Base-by-base conservation (phyloP, 495 filamentous ascomycete species). In the Podospora pseudoanserina region DNA sequence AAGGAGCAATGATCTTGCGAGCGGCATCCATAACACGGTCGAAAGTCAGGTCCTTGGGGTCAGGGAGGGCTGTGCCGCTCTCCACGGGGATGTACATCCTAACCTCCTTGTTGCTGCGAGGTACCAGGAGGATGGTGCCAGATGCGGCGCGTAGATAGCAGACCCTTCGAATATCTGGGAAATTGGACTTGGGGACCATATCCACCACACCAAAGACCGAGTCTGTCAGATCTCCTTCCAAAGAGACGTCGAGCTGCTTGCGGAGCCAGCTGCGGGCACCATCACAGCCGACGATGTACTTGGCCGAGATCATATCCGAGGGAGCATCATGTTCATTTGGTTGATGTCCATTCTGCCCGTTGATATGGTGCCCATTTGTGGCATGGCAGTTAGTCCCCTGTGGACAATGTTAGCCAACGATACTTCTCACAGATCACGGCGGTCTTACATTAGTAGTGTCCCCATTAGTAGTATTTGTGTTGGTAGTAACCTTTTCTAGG, bases 161-260 rank as follows among this genome's bases (percentile, higher is more conserved):
- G 6, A 92, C 88, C 75, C 84, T 87, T 61, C 90, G 80, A 63
- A 93, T 88, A 73, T 92, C 90, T 7, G 89, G 88, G 64, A 91
- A 91, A 72, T 91, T 82, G 2, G 88, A 89, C 60, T 89, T 87
- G 0, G 88, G 85, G 1, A 91, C 79, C 39, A 90, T 77, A 70
- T 92, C 89, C 20, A 90, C 77, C 0, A 89, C 87, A 19, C 87
- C 87, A 90, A 63, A 90, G 82, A 74, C 68, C 3, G 81, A 87
- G 73, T 91, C 88, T 0, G 85, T 86, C 54, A 84, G 83, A 67
- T 91, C 87, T 39, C 89, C 88, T 59, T 83, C 77, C 26, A 87
- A 82, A 1, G 67, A 67, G 9, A 71, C 66, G 0, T 86, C 87
- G 63, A 91, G 81, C 60, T 84, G 81, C 67, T 80, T 81, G 34